Base-by-base conservation (phyloP, 805 yeast species). In the Candida maltosa region DNA sequence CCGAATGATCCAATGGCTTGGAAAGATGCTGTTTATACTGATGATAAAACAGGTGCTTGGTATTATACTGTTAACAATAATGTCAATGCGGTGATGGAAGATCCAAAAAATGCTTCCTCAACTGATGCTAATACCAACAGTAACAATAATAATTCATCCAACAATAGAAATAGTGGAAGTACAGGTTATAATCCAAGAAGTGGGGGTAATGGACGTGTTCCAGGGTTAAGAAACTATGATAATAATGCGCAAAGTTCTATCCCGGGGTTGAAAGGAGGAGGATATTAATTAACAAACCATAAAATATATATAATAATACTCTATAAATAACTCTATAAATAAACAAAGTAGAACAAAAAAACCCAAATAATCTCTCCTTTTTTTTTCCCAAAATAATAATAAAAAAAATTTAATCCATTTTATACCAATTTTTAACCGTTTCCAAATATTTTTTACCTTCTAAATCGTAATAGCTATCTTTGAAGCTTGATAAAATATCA, bases 1-100 rank as follows among this genome's bases (percentile, higher is more conserved):
- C 96, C 97, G 2, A 83, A 81, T 47, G 98, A 93, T 62, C 83
- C 87, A 1, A 76, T 75, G 52, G 84, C 86, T 3, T 87, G 78
- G 63, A 77, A 80, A 45, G 96, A 87, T 56, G 83, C 87, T 11
- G 79, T 87, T 38, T 87, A 88, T 59, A 82, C 87, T 9, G 64
- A 69, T 46, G 70, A 68, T 22, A 67, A 69, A 45, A 56, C 52
- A 29, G 73, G 73, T 10, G 71, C 73, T 9, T 67, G 73, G 74
- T 68, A 68, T 48, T 68, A 67, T 39, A 63, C 66, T 15, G 71
- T 67, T 21, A 68, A 68, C 47, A 68, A 68, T 45, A 65, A 66
- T 42, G 56, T 66, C 30, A 68, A 67, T 40, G 72, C 71, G 1
- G 67, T 68, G 15, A 51, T 57, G 31, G 60, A 54, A 12, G 43